phyloP scores from a whole-genome alignment of 23 red algal species.

The Agarophyton chilense region DNA sequence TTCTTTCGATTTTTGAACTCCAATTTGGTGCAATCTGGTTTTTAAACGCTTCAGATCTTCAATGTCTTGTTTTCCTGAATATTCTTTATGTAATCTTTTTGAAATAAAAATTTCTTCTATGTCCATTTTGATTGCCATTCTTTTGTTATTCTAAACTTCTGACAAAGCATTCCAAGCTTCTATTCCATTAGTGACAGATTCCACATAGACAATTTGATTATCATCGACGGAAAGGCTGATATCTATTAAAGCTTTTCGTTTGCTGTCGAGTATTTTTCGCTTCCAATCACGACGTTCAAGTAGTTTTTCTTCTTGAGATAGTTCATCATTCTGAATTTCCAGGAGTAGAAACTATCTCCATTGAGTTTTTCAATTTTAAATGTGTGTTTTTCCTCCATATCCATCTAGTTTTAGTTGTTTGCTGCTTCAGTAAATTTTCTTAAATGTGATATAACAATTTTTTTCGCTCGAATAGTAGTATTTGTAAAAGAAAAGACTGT shows the following conservation, averaged over 20 bases:
- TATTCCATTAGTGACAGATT: neutral
- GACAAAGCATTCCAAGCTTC: neutral
- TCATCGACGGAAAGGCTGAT: neutral
- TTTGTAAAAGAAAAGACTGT: no score
- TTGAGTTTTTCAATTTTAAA: slow-evolving; percentile 18
- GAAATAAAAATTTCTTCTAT: neutral
- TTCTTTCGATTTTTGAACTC: neutral
- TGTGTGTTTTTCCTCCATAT: neutral
- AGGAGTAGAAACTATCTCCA: slow-evolving; percentile 3
- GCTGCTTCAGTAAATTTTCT: no score
- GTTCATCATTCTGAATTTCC: neutral
- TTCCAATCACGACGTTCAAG: neutral
- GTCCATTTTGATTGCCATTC: neutral
- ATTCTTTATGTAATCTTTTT: neutral
- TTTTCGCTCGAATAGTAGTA: no score
- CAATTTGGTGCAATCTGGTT: neutral
- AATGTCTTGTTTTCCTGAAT: neutral
- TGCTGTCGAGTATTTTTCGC: neutral
- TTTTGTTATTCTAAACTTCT: neutral
- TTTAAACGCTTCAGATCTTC: neutral
- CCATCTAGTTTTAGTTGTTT: no score
- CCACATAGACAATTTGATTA: neutral
- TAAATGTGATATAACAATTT: no score
- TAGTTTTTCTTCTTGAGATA: neutral
- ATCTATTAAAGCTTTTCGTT: neutral